Percentiles rank a stretch among this genome's conserved stretches.
These are phyloP conservation scores for Xanthoconium separans DNA, from an alignment of 1,284 basidiomycete genomes.

Conservation along the genomic window DNA sequence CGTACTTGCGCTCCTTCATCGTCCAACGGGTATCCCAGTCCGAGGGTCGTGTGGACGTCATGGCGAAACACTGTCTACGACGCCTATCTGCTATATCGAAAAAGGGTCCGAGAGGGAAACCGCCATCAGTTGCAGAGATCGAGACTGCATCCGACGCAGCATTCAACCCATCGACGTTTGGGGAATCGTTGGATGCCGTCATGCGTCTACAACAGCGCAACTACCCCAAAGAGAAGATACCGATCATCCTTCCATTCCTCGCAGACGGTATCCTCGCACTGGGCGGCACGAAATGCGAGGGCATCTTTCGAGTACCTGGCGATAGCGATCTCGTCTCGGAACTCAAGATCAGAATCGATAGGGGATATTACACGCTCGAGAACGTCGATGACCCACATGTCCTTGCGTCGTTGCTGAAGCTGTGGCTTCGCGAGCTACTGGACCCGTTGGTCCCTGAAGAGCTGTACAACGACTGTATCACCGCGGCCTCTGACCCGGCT, in stretches of 20 bases:
- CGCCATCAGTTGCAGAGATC: slow-evolving; percentile 79
- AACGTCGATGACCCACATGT: slow-evolving; percentile 87
- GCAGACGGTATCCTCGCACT: slow-evolving; percentile 87
- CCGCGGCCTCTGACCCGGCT: slow-evolving; percentile 61
- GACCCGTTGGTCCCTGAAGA: slow-evolving; percentile 87
- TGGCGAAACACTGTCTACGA: slow-evolving; percentile 84
- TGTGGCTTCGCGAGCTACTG: slow-evolving; percentile 88
- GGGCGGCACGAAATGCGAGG: slow-evolving; percentile 80
- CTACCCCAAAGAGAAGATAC: slow-evolving; percentile 81
- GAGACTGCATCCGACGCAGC: slow-evolving; percentile 90
- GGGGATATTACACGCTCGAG: slow-evolving; percentile 86
- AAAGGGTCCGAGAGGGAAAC: slow-evolving; percentile 82
- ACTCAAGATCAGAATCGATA: slow-evolving; percentile 84
- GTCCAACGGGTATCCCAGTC: slow-evolving; percentile 62
- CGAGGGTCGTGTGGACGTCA: slow-evolving; percentile 78
- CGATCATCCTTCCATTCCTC: slow-evolving; percentile 90
- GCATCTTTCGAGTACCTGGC: slow-evolving; percentile 89
- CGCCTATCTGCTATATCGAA: slow-evolving; percentile 70
- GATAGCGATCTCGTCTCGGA: slow-evolving; percentile 84
- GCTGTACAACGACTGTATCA: slow-evolving; percentile 84
- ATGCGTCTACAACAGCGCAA: slow-evolving; percentile 81
- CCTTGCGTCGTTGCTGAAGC: slow-evolving; percentile 83
- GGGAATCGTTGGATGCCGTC: slow-evolving; percentile 81
- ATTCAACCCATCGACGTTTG: slow-evolving; percentile 91
- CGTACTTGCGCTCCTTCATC: slow-evolving; percentile 77